Conservation (phyloP, 1,139 yeast genomes). For the Hemisphaericaspora xylofermentans region DNA sequence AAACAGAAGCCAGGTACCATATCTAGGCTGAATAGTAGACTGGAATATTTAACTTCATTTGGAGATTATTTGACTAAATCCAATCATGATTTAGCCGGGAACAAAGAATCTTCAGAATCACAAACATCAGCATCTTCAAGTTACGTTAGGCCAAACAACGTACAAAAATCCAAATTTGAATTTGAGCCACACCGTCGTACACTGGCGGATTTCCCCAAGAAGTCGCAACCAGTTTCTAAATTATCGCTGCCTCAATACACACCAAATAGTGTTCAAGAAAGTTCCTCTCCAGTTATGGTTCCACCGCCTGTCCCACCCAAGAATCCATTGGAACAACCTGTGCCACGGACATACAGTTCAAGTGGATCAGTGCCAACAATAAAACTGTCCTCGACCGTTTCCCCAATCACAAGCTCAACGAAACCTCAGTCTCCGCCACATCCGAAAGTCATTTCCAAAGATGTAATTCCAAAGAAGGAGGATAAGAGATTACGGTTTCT, state of each 20-base stretch:
- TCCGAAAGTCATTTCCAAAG: background rate
- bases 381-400: background rate
- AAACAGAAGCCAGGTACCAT: too few species aligned
- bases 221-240: background rate
- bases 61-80: slow-evolving; percentile 43
- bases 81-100: slow-evolving; percentile 13
- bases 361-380: background rate
- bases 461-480: background rate
- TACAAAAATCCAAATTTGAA: background rate
- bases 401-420: background rate
- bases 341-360: background rate
- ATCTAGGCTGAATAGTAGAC: background rate
- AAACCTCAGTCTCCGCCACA: background rate
- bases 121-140: slow-evolving; percentile 2
- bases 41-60: slow-evolving; percentile 33
- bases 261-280: background rate
- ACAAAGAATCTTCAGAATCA: background rate
- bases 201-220: background rate
- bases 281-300: background rate
- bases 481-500: slow-evolving; percentile 20
- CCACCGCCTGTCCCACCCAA: slow-evolving; percentile 1
- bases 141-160: slow-evolving; percentile 6
- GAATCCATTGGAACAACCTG: background rate
- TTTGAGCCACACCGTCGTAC: slow-evolving; percentile 2
- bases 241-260: background rate